Conservation (phyloP, 2,329 filamentous ascomycete genomes). For the Colletotrichum destructivum region DNA sequence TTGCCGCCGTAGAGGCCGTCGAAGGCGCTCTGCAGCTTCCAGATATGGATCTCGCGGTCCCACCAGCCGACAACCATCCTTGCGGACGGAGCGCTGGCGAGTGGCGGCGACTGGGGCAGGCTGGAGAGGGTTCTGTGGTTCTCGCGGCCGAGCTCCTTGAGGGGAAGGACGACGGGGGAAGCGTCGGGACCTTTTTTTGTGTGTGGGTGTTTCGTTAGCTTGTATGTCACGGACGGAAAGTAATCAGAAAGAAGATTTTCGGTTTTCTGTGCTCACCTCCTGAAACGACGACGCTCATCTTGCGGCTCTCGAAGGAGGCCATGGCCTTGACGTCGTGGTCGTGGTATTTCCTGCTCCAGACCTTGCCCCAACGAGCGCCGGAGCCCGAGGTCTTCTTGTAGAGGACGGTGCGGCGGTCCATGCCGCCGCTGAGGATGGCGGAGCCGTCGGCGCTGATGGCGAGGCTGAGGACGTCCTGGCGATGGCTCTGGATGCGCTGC, state of each 20-base stretch:
- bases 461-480: constrained; percentile 92
- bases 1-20: constrained; percentile 60
- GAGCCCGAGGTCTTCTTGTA: constrained; percentile 78
- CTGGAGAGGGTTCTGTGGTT: constrained; percentile 86
- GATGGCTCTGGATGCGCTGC: constrained; percentile 88
- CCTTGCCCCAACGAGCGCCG: constrained; percentile 83
- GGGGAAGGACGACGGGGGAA: constrained; percentile 84
- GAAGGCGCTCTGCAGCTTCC: constrained; percentile 70
- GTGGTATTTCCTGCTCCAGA: constrained; percentile 90
- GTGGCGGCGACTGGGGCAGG: constrained; percentile 82
- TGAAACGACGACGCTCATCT: constrained; percentile 89
- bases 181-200: constrained; percentile 78
- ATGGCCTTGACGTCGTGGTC: constrained; percentile 96
- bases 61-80: constrained; percentile 92
- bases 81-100: constrained; percentile 80
- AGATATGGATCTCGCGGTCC: constrained; percentile 89
- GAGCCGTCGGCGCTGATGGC: constrained; percentile 85
- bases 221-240: accelerated
- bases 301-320: constrained; percentile 87
- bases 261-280: constrained; percentile 75
- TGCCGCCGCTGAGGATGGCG: constrained; percentile 89
- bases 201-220: constrained; percentile 52
- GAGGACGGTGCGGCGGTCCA: constrained; percentile 88
- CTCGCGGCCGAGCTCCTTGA: constrained; percentile 82
- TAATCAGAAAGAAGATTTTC: background rate